Evolutionary conservation across 2,329 filamentous ascomycete species (phyloP).

Genomic region (Annulohypoxylon truncatum): DNA sequence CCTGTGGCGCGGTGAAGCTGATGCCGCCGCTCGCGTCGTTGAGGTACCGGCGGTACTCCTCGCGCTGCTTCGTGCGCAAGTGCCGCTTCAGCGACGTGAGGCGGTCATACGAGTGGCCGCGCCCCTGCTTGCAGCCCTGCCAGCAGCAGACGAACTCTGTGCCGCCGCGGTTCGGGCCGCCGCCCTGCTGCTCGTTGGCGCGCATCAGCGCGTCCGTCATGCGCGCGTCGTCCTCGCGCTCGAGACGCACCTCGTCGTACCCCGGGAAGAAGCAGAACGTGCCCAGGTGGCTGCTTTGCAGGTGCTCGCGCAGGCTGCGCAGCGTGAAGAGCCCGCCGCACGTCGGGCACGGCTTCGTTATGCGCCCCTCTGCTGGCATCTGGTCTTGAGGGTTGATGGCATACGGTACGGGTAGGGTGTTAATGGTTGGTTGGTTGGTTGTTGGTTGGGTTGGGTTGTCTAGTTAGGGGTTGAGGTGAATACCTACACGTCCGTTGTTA

Average conservation of each 20-base stretch:
- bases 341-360: not conserved
- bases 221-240: not conserved
- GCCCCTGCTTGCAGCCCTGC: not conserved
- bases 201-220: not conserved
- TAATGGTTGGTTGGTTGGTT: not conserved
- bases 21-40: not conserved
- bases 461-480: not conserved
- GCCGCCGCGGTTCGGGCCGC: not conserved
- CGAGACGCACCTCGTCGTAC: not conserved
- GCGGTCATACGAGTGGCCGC: not conserved
- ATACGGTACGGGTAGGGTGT: not conserved
- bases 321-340: not conserved
- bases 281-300: constrained; percentile 1
- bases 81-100: not conserved
- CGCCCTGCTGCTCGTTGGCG: not conserved
- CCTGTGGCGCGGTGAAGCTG: not conserved
- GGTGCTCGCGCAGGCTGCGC: constrained; percentile 1
- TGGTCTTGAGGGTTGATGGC: not conserved
- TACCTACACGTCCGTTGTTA: not conserved
- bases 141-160: constrained; percentile 3
- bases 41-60: not conserved
- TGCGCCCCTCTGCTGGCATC: not conserved
- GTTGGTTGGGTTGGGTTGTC: not conserved
- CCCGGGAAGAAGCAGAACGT: constrained; percentile 6
- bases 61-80: constrained; percentile 1